Percentiles rank a stretch among this genome's conserved stretches.
phyloP scores from a whole-genome alignment of 2,329 filamentous ascomycete species.

The Thielaviopsis euricoi region DNA sequence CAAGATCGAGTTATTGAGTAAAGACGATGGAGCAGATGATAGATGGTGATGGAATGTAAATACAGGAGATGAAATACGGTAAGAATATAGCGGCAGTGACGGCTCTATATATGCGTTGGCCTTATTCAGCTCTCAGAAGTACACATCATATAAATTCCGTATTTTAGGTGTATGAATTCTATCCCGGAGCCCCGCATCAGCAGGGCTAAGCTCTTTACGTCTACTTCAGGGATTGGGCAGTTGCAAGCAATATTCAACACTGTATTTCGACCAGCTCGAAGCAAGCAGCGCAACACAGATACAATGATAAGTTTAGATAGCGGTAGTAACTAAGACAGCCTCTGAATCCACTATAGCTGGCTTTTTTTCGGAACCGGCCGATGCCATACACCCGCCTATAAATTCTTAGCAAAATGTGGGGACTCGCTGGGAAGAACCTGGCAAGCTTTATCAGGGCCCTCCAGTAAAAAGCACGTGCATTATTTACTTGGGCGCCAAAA shows the following conservation, averaged over 20 bases:
- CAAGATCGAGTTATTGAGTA: not conserved
- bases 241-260: too few species aligned
- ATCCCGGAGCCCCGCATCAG: too few species aligned
- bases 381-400: not conserved
- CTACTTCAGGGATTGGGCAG: too few species aligned
- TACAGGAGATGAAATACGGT: not conserved
- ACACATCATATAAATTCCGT: not conserved
- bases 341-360: not conserved
- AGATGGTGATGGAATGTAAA: not conserved
- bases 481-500: too few species aligned
- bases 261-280: not conserved
- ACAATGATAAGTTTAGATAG: not conserved
- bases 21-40: not conserved
- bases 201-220: too few species aligned
- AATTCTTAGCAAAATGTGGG: not conserved
- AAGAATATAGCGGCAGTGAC: not conserved
- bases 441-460: too few species aligned
- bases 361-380: not conserved
- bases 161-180: not conserved
- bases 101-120: not conserved
- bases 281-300: not conserved
- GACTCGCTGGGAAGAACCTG: not conserved
- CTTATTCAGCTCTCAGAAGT: not conserved
- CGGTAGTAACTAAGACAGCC: not conserved
- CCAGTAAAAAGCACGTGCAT: too few species aligned